A percentile compares a stretch with the other conserved stretches of the same genome.
Evolutionary conservation across 2,329 filamentous ascomycete genomes (phyloP).

Genomic region (Penicillium polonicum): DNA sequence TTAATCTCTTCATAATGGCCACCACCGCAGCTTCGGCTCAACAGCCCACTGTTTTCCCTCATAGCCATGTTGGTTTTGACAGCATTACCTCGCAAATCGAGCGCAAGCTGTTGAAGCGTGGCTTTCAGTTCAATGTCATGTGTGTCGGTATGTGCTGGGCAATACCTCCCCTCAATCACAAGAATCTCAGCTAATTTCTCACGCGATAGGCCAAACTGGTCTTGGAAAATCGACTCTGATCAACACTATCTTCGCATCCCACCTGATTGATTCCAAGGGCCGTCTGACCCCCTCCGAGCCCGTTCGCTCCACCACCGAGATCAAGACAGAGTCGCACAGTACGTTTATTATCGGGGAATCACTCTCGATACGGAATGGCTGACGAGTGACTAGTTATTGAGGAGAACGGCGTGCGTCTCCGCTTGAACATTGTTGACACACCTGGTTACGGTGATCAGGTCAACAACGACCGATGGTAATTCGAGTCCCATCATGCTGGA

Average conservation of each 20-base stretch:
- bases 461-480: constrained; percentile 94
- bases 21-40: constrained; percentile 54
- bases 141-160: constrained; percentile 78
- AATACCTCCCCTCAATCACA: not conserved
- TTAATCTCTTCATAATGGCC: constrained; percentile 56
- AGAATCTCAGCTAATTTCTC: constrained; percentile 3
- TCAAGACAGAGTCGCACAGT: constrained; percentile 93
- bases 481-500: not conserved
- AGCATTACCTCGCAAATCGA: constrained; percentile 99
- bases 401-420: constrained; percentile 96
- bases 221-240: constrained; percentile 98
- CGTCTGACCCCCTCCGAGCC: constrained; percentile 88
- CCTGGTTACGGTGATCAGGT: constrained; percentile 97
- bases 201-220: constrained; percentile 80
- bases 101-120: constrained; percentile 98
- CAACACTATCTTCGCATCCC: constrained; percentile 99
- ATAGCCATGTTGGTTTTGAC: constrained; percentile 99
- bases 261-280: constrained; percentile 98
- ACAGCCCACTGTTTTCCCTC: constrained; percentile 68
- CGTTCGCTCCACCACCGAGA: constrained; percentile 94
- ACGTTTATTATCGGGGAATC: constrained; percentile 27
- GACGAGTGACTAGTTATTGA: constrained; percentile 67
- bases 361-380: constrained; percentile 11
- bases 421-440: constrained; percentile 98
- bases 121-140: constrained; percentile 99